Evolutionary conservation across 1,139 yeast genomes (phyloP).

Genomic region (Yamadazyma dushanensis): DNA sequence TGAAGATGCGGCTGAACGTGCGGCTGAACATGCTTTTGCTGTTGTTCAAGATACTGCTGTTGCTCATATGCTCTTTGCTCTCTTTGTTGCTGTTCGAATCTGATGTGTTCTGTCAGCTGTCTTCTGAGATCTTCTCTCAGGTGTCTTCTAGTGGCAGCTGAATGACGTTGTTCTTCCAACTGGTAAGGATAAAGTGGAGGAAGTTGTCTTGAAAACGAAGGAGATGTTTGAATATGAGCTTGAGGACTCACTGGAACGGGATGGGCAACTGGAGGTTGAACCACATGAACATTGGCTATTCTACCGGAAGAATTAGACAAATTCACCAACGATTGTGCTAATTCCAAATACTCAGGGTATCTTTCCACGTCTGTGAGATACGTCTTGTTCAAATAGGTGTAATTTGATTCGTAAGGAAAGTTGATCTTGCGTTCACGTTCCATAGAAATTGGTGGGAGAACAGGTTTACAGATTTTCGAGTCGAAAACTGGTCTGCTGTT

Average conservation of each 20-base stretch:
- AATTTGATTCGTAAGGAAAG: conserved; percentile 57
- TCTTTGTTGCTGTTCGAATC: conserved; percentile 8
- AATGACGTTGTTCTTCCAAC: conserved; percentile 11
- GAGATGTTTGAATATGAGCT: too few relatives aligned
- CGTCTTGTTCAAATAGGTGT: conserved; percentile 49
- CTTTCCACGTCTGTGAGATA: conserved; percentile 45
- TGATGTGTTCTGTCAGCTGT: conserved; percentile 3
- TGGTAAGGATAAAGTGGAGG: conserved; percentile 20
- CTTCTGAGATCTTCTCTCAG: neutral
- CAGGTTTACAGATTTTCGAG: conserved; percentile 35
- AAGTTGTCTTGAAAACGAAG: too few relatives aligned
- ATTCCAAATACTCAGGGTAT: conserved; percentile 50
- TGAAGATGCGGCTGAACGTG: conserved; percentile 1
- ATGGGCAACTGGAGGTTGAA: too few relatives aligned
- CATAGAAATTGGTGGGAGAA: conserved; percentile 24
- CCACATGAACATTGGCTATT: conserved; percentile 2
- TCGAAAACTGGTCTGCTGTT: conserved; percentile 40
- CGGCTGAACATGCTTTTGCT: neutral
- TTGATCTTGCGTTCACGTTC: conserved; percentile 43
- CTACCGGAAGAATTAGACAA: conserved; percentile 23
- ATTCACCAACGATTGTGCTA: conserved; percentile 45
- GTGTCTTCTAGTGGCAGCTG: too few relatives aligned
- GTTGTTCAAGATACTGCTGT: conserved; percentile 1
- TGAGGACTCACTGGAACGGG: too few relatives aligned
- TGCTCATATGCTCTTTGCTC: conserved; percentile 9